Conservation (phyloP, 805 yeast genomes). For the Huiozyma naganishii region DNA sequence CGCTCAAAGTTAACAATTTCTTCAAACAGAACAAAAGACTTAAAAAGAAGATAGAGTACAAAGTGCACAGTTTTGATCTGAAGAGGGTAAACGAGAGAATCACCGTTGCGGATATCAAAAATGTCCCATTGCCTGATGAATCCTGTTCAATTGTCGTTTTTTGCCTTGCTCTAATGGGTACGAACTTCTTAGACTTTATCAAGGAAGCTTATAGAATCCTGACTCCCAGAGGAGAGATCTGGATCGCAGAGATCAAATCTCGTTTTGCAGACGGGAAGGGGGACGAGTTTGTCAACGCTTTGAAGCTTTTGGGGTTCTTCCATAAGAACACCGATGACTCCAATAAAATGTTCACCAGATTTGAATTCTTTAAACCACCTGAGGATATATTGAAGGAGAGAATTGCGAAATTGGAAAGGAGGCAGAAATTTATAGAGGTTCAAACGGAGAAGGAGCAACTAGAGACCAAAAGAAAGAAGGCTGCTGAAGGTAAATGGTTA, state of each 20-base stretch:
- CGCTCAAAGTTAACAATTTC: slow-evolving; percentile 50
- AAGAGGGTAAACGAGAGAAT: slow-evolving; percentile 80
- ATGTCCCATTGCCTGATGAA: slow-evolving; percentile 73
- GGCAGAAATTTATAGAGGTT: slow-evolving; percentile 57
- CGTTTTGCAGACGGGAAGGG: slow-evolving; percentile 71
- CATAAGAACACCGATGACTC: slow-evolving; percentile 78
- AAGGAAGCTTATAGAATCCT: slow-evolving; percentile 80
- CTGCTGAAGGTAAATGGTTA: slow-evolving; percentile 78
- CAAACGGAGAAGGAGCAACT: slow-evolving; percentile 54
- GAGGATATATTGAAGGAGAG: slow-evolving; percentile 54
- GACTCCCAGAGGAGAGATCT: slow-evolving; percentile 84
- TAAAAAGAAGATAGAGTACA: slow-evolving; percentile 35
- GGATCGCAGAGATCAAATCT: slow-evolving; percentile 97
- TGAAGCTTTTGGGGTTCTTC: slow-evolving; percentile 73
- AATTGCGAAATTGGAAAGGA: slow-evolving; percentile 49
- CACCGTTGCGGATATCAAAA: slow-evolving; percentile 91
- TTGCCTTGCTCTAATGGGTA: slow-evolving; percentile 94
- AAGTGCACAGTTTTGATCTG: slow-evolving; percentile 84
- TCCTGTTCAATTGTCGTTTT: slow-evolving; percentile 84
- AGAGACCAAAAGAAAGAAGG: slow-evolving; percentile 39
- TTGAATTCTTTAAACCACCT: slow-evolving; percentile 86
- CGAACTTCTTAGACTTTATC: slow-evolving; percentile 86
- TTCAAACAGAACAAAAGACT: slow-evolving; percentile 28
- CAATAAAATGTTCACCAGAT: slow-evolving; percentile 89
- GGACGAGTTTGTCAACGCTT: slow-evolving; percentile 66